phyloP scores from a whole-genome alignment of 257 asterid genomes.

The Penstemon newberryi region DNA sequence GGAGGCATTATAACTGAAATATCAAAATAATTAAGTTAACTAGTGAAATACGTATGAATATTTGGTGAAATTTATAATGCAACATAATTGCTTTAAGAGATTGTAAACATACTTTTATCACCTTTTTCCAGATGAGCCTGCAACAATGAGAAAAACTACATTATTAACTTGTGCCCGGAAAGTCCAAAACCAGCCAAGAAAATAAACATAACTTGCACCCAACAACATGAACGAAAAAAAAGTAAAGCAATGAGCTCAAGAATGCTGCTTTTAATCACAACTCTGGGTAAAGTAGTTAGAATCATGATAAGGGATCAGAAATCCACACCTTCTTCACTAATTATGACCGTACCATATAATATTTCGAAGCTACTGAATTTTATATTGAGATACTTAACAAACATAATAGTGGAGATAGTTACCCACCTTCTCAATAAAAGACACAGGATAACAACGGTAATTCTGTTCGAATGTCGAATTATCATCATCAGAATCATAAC shows the following conservation, averaged over 20 bases:
- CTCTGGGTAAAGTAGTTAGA: not conserved
- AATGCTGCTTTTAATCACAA: not conserved
- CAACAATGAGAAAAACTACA: not conserved
- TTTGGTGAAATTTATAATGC: no score
- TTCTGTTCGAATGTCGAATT: conserved; percentile 20
- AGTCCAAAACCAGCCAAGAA: not conserved
- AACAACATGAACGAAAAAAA: not conserved
- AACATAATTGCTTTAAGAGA: no score
- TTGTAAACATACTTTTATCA: conserved; percentile 29
- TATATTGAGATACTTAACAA: no score
- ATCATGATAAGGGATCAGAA: no score
- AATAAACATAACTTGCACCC: not conserved
- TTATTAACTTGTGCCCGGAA: no score
- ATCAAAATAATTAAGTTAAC: not conserved
- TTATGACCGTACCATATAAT: no score
- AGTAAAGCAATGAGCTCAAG: not conserved
- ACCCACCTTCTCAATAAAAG: conserved; percentile 29
- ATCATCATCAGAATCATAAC: conserved; percentile 17
- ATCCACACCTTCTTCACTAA: no score
- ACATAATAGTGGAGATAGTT: no score
- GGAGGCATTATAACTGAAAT: conserved; percentile 42
- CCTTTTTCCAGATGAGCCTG: conserved; percentile 44
- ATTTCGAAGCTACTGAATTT: no score
- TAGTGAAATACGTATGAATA: not conserved
- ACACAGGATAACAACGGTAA: conserved; percentile 26